A percentile compares a stretch with the other conserved stretches of the same genome.
These are phyloP conservation scores for Globisporangium acanthophoron DNA, from an alignment of 352 stramenopile genomes.

Conservation along the genomic window DNA sequence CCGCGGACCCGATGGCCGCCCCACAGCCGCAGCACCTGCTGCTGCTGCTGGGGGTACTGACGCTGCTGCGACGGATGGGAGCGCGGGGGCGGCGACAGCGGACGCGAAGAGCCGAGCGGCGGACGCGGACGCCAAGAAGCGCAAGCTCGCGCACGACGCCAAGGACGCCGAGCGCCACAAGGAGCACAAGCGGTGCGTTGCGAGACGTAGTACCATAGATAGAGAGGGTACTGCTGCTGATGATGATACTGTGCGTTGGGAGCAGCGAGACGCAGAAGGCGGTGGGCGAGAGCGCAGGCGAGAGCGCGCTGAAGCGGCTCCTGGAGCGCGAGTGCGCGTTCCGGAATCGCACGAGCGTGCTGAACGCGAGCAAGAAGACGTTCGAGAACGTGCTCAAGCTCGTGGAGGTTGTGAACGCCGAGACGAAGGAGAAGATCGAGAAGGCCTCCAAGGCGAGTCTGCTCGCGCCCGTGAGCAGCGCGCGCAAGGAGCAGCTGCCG, in stretches of 20 bases:
- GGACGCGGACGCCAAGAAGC: conserved; percentile 31
- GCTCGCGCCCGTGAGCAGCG: conserved; percentile 28
- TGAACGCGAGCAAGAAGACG: conserved; percentile 74
- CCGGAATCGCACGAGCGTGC: conserved; percentile 61
- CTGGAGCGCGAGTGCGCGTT: conserved; percentile 61
- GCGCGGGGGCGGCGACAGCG: background rate
- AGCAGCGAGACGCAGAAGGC: conserved; percentile 26
- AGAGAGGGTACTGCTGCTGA: background rate
- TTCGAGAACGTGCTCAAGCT: conserved; percentile 82
- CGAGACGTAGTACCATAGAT: too few relatives aligned
- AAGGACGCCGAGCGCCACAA: conserved; percentile 25
- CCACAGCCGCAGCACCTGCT: background rate
- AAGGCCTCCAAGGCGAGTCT: conserved; percentile 71
- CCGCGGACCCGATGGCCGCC: conserved; percentile 18
- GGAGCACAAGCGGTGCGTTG: conserved; percentile 30
- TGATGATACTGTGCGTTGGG: too few relatives aligned
- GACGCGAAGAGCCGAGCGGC: conserved; percentile 14
- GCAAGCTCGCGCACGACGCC: conserved; percentile 29
- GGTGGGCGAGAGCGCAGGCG: conserved; percentile 16
- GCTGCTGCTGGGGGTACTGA: background rate
- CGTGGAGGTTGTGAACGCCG: conserved; percentile 73
- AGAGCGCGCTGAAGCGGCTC: conserved; percentile 58
- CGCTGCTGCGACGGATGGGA: conserved; percentile 1
- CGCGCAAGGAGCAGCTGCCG: conserved; percentile 60
- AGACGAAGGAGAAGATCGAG: conserved; percentile 86